Percentiles rank a stretch among this genome's conserved stretches.
Conservation (phyloP, 2,329 filamentous ascomycete species). For the Hymenoscyphus fructigenus region DNA sequence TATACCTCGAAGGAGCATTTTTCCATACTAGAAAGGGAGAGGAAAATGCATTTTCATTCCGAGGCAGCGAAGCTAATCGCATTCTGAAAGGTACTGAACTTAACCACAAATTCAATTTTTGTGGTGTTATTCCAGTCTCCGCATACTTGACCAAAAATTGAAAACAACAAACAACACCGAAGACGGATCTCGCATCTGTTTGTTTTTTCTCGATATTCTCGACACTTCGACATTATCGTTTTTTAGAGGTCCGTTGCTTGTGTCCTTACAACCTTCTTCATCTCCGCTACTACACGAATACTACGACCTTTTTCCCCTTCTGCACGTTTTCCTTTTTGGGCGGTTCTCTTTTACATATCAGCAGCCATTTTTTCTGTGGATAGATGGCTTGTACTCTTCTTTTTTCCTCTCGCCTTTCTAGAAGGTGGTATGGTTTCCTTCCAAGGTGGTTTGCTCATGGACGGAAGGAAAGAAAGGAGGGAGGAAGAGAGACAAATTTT, state of each 20-base stretch:
- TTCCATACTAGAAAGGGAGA: neutral
- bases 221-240: neutral
- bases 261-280: neutral
- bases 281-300: neutral
- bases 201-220: neutral
- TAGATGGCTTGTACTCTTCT: neutral
- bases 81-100: neutral
- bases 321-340: neutral
- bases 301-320: neutral
- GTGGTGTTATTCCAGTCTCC: neutral
- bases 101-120: neutral
- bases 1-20: neutral
- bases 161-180: neutral
- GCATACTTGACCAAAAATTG: neutral
- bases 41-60: neutral
- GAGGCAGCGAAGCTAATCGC: neutral
- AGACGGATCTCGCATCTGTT: neutral
- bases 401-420: neutral
- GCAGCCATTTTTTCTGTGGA: neutral
- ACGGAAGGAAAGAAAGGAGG: too few relatives aligned
- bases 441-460: neutral
- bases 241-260: neutral
- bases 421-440: neutral
- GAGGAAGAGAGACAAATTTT: too few relatives aligned
- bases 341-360: neutral